A percentile compares a stretch with the other conserved stretches of the same genome.
These are phyloP conservation scores for Pleochaeta shiraiana DNA, from an alignment of 2,329 filamentous ascomycete genomes.

Conservation along the genomic window DNA sequence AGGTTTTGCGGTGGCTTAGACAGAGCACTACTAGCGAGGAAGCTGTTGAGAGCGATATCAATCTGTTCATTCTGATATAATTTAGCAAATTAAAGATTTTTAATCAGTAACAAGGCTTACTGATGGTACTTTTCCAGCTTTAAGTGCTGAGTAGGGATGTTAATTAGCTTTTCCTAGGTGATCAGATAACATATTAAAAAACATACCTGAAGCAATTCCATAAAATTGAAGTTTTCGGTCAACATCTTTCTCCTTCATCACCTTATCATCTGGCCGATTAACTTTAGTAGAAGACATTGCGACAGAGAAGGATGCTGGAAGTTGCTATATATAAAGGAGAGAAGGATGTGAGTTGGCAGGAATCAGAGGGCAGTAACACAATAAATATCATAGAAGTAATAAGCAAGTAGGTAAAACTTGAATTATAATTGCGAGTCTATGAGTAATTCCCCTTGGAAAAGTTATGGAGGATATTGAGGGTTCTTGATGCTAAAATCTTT, in stretches of 20 bases:
- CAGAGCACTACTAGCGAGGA: slow-evolving; percentile 49
- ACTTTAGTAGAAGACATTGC: slow-evolving; percentile 12
- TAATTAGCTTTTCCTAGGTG: too few species aligned
- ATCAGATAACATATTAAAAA: too few species aligned
- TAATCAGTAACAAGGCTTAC: slow-evolving; percentile 10
- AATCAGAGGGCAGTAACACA: too few species aligned
- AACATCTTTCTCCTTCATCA: slow-evolving; percentile 32
- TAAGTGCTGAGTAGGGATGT: slow-evolving; percentile 36
- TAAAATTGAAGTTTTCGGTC: slow-evolving; percentile 91
- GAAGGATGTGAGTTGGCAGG: too few species aligned
- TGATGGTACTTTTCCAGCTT: slow-evolving; percentile 75
- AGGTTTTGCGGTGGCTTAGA: slow-evolving; percentile 51
- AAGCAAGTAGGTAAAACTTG: too few species aligned
- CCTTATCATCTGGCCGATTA: slow-evolving; percentile 15
- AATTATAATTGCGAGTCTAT: too few species aligned
- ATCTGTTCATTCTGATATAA: slow-evolving; percentile 41
- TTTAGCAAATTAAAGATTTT: background rate
- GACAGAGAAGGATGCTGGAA: slow-evolving; percentile 8
- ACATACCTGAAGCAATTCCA: slow-evolving; percentile 51
- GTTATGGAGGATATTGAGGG: too few species aligned
- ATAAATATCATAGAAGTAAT: too few species aligned
- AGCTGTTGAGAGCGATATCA: slow-evolving; percentile 81
- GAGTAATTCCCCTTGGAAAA: too few species aligned
- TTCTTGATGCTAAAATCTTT: too few species aligned
- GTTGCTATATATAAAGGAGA: background rate